A percentile compares a stretch with the other conserved stretches of the same genome.
Evolutionary conservation across 768 basidiomycete genomes (phyloP).

Genomic region (Russula sp.): DNA sequence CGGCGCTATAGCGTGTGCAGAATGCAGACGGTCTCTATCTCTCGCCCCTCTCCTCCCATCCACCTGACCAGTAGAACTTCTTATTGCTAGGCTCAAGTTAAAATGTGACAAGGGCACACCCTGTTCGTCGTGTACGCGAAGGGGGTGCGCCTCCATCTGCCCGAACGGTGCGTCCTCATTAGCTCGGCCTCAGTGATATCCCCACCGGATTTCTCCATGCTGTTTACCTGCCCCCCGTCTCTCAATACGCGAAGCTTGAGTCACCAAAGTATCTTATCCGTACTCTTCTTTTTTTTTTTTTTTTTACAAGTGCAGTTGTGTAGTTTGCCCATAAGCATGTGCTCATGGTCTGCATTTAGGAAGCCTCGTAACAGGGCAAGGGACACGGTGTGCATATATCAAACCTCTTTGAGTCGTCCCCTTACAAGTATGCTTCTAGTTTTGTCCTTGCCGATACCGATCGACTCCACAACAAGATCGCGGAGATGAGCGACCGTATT

Average conservation of each 20-base stretch:
- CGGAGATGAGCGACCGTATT: slow-evolving; percentile 63
- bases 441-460: slow-evolving; percentile 72
- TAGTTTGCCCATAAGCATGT: background rate
- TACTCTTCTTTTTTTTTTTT: background rate
- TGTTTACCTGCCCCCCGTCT: background rate
- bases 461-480: slow-evolving; percentile 60
- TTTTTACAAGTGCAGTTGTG: background rate
- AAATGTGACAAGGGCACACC: slow-evolving; percentile 70
- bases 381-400: slow-evolving; percentile 51
- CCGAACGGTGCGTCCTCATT: slow-evolving; percentile 46
- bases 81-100: slow-evolving; percentile 46
- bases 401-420: background rate
- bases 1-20: slow-evolving; percentile 24
- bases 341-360: slow-evolving; percentile 28
- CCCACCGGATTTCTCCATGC: background rate
- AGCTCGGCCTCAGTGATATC: background rate
- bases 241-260: background rate
- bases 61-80: background rate
- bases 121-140: slow-evolving; percentile 53
- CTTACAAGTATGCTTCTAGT: slow-evolving; percentile 30
- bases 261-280: background rate
- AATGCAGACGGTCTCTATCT: slow-evolving; percentile 22
- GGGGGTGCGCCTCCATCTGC: slow-evolving; percentile 74
- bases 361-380: slow-evolving; percentile 70
- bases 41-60: background rate